Evolutionary conservation across 2,329 filamentous ascomycete species (phyloP), one percentile per base, ranked within the genome.

Genomic region (Aspergillus flavus): DNA sequence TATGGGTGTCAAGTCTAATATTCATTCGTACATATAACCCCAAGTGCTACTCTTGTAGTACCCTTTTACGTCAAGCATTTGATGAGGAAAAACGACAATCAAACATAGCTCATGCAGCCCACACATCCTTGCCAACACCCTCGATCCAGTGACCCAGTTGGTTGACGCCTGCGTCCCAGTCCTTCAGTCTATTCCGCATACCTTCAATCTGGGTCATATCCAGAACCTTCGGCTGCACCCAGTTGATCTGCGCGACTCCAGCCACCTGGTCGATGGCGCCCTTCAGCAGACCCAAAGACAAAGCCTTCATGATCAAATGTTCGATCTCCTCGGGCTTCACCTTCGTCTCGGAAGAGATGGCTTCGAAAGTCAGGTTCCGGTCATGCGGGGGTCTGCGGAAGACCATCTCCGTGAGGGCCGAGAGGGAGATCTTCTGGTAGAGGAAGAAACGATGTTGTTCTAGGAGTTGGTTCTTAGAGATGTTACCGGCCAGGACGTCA

Each of bases 231-330:
- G 95, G 95, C 82, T 99, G 95, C 63, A 99, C 95, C 95, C 95
- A 99, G 73, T 94, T 94, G 80, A 99, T 97, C 76, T 94, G 89
- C 50, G 95, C 95, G 69, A 98, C 89, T 79, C 94, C 90, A 55
- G 93, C 93, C 36, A 99, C 95, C 82, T 99, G 94, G 78, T 99
- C 95, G 72, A 99, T 98, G 61, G 91, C 95, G 53, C 95, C 95
- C 70, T 91, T 87, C 70, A 99, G 83, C 70, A 99, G 83, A 0
- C 95, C 95, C 71, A 99, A 81, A 75, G 94, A 97, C 72, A 99
- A 81, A n/a, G 95, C 95, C 85, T 97, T 98, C 95, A 99, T 99
- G 73, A 99, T 91, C 68, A 99, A 83, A 78, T 98, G 94, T 84
- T 99, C 95, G 71, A 99, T 98, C 82, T 98, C 93, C 73, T 95